Percentiles rank a stretch among this genome's conserved stretches.
Evolutionary conservation across 2,329 filamentous ascomycete genomes (phyloP).

Genomic region (Piedraia hortae): DNA sequence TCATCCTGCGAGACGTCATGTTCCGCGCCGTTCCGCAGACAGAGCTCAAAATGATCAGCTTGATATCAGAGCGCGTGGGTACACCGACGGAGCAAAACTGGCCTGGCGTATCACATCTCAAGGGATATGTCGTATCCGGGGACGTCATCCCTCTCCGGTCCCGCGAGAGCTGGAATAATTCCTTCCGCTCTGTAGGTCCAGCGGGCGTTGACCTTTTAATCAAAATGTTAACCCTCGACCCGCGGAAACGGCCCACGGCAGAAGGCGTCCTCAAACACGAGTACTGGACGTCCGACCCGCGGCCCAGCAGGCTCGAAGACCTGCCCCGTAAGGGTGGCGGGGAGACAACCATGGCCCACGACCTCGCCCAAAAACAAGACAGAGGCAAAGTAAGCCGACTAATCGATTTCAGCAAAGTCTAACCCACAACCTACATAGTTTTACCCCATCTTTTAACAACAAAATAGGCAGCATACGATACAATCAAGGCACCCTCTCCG

Average conservation of each 20-base stretch:
- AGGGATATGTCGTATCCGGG: constrained; percentile 49
- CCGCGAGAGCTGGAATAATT: constrained; percentile 42
- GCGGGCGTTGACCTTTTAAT: constrained; percentile 73
- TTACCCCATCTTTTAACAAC: no score
- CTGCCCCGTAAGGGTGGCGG: constrained; percentile 53
- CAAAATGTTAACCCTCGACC: constrained; percentile 61
- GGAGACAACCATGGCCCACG: constrained; percentile 49
- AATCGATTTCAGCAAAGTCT: no score
- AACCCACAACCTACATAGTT: no score
- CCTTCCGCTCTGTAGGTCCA: constrained; percentile 55
- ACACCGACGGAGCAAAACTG: constrained; percentile 85
- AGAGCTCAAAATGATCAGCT: constrained; percentile 61
- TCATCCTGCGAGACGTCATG: constrained; percentile 58
- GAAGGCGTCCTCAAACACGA: constrained; percentile 49
- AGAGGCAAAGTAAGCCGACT: no score
- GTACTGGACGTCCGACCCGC: constrained; percentile 67
- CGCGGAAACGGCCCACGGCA: constrained; percentile 56
- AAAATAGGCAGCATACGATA: no score
- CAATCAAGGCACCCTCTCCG: constrained; percentile 41
- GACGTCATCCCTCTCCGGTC: constrained; percentile 30
- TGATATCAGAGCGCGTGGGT: constrained; percentile 65
- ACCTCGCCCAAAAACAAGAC: constrained; percentile 56
- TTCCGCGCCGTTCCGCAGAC: constrained; percentile 42
- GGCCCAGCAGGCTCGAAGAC: constrained; percentile 55
- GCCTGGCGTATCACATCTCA: constrained; percentile 64